Base-by-base conservation (phyloP, 805 yeast species). In the Metschnikowia matae region DNA sequence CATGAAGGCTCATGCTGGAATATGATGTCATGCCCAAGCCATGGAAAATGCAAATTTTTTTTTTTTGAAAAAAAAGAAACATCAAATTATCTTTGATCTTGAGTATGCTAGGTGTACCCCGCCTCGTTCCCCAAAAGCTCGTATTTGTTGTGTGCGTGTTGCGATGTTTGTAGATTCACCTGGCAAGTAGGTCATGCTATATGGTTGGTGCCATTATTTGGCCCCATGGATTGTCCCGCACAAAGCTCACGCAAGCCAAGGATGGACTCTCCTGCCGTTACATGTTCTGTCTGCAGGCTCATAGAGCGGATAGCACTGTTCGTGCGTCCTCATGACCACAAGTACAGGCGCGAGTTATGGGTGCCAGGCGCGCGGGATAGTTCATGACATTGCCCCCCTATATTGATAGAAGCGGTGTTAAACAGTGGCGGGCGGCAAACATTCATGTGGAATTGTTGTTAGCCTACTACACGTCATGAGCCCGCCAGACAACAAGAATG, bases 311-410 rank as follows among this genome's bases (percentile, higher is more conserved):
- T 15, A 26, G n/a, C 43, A 11, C 34, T 26, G n/a, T 23, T n/a
- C 20, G 21, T 17, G 43, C 43, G 17, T 23, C 32, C 17, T 33
- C 34, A 11, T 40, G 43, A 15, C 34, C 43, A 20, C 29, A 39
- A 39, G 35, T 33, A 23, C 41, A 39, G 32, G 31, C 41, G 43
- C 21, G 34, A 15, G n/a, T 13, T 15, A 21, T 20, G 18, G n/a
- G 17, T n/a, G 41, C 31, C 26, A 29, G 43, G 43, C 43, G 43
- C 43, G 43, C 43, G 21, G 34, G 21, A 40, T 40, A n/a, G 20
- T 26, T 26, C n/a, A 14, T 40, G 34, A 40, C 43, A n/a, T 40
- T 23, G 43, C 43, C 21, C 20, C 20, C 34, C 26, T 39, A 21
- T 39, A 8, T 8, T 18, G 3, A 23, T 20, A 6, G 11, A 4